A percentile compares a stretch with the other conserved stretches of the same genome.
These are phyloP conservation scores for Spinellus fusiger DNA, from an alignment of 192 early-diverging fungal genomes.

Conservation along the genomic window DNA sequence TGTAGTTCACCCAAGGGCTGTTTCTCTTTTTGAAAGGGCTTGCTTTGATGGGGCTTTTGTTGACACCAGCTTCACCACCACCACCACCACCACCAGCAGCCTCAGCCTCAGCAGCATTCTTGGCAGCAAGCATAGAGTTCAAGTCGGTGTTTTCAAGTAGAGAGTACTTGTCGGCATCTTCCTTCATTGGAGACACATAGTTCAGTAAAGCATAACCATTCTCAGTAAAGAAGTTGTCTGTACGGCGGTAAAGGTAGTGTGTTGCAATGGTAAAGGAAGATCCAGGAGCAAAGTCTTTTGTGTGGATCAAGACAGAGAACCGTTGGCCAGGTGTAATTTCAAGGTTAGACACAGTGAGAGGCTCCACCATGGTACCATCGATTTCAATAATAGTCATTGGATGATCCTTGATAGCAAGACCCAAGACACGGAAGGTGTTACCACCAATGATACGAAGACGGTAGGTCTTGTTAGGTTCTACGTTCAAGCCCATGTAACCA, in stretches of 20 bases:
- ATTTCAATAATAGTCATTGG: conserved; percentile 64
- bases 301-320: conserved; percentile 41
- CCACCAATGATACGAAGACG: conserved; percentile 65
- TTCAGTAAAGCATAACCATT: conserved; percentile 21
- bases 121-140: no score
- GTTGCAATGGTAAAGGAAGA: conserved; percentile 19
- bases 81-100: no score
- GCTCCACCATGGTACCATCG: conserved; percentile 39
- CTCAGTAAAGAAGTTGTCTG: conserved; percentile 9
- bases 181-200: not conserved
- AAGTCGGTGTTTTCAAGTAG: no score
- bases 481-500: conserved; percentile 8
- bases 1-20: no score
- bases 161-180: not conserved
- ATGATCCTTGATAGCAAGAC: conserved; percentile 74
- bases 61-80: no score
- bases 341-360: conserved; percentile 29
- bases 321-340: conserved; percentile 38
- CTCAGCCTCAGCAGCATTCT: no score
- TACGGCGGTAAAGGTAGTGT: conserved; percentile 5
- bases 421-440: conserved; percentile 52
- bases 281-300: conserved; percentile 5
- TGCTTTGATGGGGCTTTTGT: no score
- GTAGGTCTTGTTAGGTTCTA: conserved; percentile 50
- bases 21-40: no score